phyloP scores from a whole-genome alignment of 2,329 filamentous ascomycete genomes.

The Hypomyces rosellus region DNA sequence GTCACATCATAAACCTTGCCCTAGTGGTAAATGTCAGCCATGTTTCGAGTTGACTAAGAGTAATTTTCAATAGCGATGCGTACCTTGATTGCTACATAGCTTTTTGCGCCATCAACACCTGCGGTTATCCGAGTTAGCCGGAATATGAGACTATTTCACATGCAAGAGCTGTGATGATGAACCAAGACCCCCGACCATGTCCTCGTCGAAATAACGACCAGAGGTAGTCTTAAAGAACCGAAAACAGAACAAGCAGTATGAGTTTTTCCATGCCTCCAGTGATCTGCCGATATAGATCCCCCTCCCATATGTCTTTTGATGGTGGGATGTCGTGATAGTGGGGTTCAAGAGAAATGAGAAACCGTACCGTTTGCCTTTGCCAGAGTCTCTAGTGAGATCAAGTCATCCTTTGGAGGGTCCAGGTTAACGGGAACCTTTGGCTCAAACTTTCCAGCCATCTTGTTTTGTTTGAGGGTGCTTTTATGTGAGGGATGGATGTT shows the following conservation, averaged over 20 bases:
- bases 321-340: neutral
- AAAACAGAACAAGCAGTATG: no score
- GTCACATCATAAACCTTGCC: slow-evolving; percentile 93
- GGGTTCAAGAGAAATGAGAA: neutral
- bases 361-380: slow-evolving; percentile 72
- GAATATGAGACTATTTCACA: no score
- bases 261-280: neutral
- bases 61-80: neutral
- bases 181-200: no score
- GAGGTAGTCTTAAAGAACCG: no score
- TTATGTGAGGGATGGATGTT: no score
- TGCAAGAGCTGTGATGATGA: no score
- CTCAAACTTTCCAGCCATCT: slow-evolving; percentile 63
- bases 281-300: neutral
- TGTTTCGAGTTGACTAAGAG: neutral
- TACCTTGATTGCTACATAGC: slow-evolving; percentile 67
- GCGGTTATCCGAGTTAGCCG: slow-evolving; percentile 2
- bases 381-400: slow-evolving; percentile 74
- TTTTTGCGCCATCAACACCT: slow-evolving; percentile 60
- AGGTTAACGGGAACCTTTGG: slow-evolving; percentile 72
- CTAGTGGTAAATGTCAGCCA: slow-evolving; percentile 35
- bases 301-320: neutral
- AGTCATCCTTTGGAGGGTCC: slow-evolving; percentile 78
- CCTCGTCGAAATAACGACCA: no score
- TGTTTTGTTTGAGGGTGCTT: slow-evolving; percentile 7